A percentile compares a stretch with the other conserved stretches of the same genome.
Conservation (phyloP, 2,329 filamentous ascomycete species). For the Fonsecaea multimorphosa region DNA sequence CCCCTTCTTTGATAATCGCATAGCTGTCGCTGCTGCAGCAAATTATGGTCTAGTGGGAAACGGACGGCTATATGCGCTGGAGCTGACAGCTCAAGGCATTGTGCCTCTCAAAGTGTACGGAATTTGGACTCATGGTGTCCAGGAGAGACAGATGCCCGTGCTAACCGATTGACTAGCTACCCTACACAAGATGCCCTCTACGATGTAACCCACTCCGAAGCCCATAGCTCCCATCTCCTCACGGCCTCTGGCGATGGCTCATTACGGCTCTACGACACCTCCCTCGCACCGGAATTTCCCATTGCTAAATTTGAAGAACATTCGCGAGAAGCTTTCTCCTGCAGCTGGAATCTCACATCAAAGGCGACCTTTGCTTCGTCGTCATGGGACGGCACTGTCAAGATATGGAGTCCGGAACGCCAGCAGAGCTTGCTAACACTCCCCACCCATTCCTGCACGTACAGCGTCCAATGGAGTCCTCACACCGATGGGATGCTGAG, state of each 20-base stretch:
- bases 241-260: constrained; percentile 91
- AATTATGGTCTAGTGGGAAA: constrained; percentile 99
- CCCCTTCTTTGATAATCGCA: constrained; percentile 92
- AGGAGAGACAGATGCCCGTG: neutral
- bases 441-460: constrained; percentile 91
- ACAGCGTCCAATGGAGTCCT: constrained; percentile 88
- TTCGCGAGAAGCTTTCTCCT: constrained; percentile 88
- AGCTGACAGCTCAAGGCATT: constrained; percentile 81
- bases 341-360: constrained; percentile 87
- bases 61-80: constrained; percentile 83
- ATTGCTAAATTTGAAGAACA: constrained; percentile 93
- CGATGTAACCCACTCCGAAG: constrained; percentile 92
- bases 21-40: constrained; percentile 86
- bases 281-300: constrained; percentile 75
- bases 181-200: constrained; percentile 98
- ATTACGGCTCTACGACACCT: constrained; percentile 90
- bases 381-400: constrained; percentile 95
- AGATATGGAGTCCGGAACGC: constrained; percentile 88
- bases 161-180: constrained; percentile 63
- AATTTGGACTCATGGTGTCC: constrained; percentile 16
- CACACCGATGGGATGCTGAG: constrained; percentile 85
- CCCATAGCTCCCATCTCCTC: constrained; percentile 92
- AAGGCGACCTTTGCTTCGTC: constrained; percentile 91
- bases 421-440: constrained; percentile 77
- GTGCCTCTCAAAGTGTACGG: constrained; percentile 79